These are phyloP conservation scores for Hypocreales sp. DNA, from an alignment of 2,329 filamentous ascomycete species.

Conservation along the genomic window DNA sequence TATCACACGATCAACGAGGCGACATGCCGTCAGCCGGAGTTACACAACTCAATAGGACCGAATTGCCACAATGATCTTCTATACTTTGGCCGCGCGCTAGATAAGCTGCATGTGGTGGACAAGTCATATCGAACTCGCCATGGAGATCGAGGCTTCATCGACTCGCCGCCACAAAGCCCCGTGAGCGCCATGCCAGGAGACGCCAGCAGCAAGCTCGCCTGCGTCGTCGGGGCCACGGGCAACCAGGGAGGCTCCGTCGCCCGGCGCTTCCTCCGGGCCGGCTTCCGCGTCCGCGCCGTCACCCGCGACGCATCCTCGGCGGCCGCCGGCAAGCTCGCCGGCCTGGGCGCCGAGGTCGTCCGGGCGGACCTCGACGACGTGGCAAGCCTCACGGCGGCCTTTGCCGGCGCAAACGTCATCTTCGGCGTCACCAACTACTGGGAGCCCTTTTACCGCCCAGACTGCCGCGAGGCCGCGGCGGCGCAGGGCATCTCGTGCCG, in stretches of 20 bases:
- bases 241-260: conserved; percentile 38
- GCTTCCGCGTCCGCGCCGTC: conserved; percentile 29
- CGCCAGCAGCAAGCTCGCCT: conserved; percentile 19
- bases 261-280: conserved; percentile 24
- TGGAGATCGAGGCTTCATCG: too few relatives aligned
- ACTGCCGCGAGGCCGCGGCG: conserved; percentile 21
- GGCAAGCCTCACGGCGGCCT: conserved; percentile 21
- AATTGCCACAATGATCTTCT: too few relatives aligned
- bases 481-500: conserved; percentile 24
- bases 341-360: conserved; percentile 26
- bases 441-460: conserved; percentile 30
- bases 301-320: conserved; percentile 27
- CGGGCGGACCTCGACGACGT: conserved; percentile 26
- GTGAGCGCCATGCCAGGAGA: too few relatives aligned
- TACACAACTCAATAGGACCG: too few relatives aligned
- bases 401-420: conserved; percentile 30
- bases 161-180: too few relatives aligned
- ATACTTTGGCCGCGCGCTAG: too few relatives aligned
- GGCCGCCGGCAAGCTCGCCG: conserved; percentile 22
- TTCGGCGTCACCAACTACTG: conserved; percentile 42
- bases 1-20: too few relatives aligned
- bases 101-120: too few relatives aligned
- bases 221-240: conserved; percentile 31
- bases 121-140: too few relatives aligned
- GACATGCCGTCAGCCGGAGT: too few relatives aligned